phyloP scores from a whole-genome alignment of 768 basidiomycete species.

The Amanita jacksonii region DNA sequence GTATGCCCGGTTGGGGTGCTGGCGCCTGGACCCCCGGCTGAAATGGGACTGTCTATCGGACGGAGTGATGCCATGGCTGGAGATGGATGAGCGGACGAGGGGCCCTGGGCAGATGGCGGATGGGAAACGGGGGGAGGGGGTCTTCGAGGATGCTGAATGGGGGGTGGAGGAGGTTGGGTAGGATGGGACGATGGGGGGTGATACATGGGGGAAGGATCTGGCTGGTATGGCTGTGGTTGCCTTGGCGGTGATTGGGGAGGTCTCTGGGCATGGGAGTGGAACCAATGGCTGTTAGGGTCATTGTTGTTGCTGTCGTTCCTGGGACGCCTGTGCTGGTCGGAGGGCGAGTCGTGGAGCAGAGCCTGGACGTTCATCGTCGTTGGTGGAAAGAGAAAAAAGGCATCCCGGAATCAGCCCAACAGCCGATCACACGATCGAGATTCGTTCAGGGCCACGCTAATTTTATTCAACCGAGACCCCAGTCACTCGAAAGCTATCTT shows the following conservation, averaged over 20 bases:
- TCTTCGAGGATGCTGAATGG: constrained; percentile 10
- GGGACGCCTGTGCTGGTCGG: constrained; percentile 24
- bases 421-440: constrained; percentile 19
- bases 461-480: neutral
- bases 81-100: constrained; percentile 17
- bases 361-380: constrained; percentile 56
- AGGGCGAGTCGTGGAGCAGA: constrained; percentile 62
- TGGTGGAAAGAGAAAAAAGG: constrained; percentile 9
- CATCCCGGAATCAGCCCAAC: constrained; percentile 10
- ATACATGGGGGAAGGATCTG: constrained; percentile 12
- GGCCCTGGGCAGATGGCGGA: constrained; percentile 1
- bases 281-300: constrained; percentile 2
- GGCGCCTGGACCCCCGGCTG: constrained; percentile 8
- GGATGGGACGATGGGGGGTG: constrained; percentile 19
- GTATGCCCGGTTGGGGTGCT: neutral
- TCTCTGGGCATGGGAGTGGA: constrained; percentile 9
- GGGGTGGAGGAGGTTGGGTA: constrained; percentile 8
- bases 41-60: constrained; percentile 13
- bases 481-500: neutral
- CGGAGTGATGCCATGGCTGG: constrained; percentile 24
- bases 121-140: constrained; percentile 14
- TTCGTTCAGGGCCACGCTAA: constrained; percentile 9
- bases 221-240: constrained; percentile 4
- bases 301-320: constrained; percentile 20
- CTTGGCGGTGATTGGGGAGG: constrained; percentile 8